phyloP scores from a whole-genome alignment of 2,329 filamentous ascomycete genomes.

The Penicillium sp. region DNA sequence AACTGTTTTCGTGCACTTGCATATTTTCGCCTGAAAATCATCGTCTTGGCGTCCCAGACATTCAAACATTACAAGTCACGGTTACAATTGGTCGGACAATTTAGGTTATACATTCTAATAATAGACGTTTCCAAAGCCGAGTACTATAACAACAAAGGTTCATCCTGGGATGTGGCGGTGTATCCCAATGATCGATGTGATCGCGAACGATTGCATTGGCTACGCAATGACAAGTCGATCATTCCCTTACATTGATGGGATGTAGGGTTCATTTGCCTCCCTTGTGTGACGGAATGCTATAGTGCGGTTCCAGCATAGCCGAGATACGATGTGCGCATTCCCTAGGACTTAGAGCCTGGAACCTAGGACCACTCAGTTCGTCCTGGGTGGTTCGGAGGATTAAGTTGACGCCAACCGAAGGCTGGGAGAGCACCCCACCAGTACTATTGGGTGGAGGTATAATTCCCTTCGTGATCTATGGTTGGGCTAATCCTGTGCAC shows the following conservation, averaged over 20 bases:
- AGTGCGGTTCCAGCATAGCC: not conserved
- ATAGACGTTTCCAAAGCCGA: too few relatives aligned
- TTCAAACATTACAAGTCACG: not conserved
- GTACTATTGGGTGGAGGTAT: not conserved
- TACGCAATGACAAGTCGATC: not conserved
- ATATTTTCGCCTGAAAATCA: not conserved
- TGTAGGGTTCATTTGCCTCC: conserved; percentile 7
- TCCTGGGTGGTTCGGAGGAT: not conserved
- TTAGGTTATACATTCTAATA: too few relatives aligned
- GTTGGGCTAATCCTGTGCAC: not conserved
- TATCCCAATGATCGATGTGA: too few relatives aligned
- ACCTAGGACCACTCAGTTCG: not conserved
- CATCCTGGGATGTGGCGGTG: too few relatives aligned
- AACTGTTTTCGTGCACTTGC: not conserved
- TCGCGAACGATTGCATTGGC: not conserved
- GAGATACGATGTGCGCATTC: not conserved
- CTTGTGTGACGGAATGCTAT: conserved; percentile 1
- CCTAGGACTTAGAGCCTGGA: not conserved
- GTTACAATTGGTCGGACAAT: not conserved
- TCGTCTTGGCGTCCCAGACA: not conserved
- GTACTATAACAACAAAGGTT: too few relatives aligned
- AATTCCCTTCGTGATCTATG: not conserved
- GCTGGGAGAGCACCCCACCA: not conserved
- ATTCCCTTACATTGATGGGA: conserved; percentile 3
- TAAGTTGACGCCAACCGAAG: not conserved